Evolutionary conservation across 2,329 filamentous ascomycete species (phyloP), one percentile per base, ranked within the genome.

Genomic region (Alternaria atra): DNA sequence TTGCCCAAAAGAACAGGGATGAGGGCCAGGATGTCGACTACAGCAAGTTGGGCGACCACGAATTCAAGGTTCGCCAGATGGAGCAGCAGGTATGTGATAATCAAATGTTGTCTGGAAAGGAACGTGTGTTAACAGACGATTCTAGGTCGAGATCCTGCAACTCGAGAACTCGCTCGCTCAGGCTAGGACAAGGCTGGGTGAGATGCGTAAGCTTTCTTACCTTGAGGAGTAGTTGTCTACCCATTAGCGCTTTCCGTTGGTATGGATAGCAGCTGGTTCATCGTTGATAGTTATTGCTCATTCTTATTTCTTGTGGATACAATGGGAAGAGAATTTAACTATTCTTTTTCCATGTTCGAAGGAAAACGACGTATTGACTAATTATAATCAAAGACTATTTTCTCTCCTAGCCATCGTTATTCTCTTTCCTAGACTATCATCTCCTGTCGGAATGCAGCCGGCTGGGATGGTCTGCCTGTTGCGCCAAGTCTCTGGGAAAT

Each of bases 21-120:
- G 92, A 94, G 35, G 84, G 83, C 15, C 93, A 97, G 55, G 84
- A 87, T 52, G 89, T 96, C 23, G 95, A 99, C 79, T 99, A 98
- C 80, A 85, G 86, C 43, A 92, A 93, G 82, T 83, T 99, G 47
- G 94, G 92, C 64, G 89, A 91, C 32, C 94, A 97, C 80, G 95
- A 99, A 82, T 98, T 99, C 85, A 99, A 99, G 86, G 93, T 97
- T 52, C 87, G 91, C 72, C 94, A 99, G 83, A 99, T 99, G 95
- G 95, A 99, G 83, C 95, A 99, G 78, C 95, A 99, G 91, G 94
- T 97, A 85, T 73, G 86, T 85, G 34, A n/a, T 51, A 13, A 57
- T 29, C 39, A 29, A 37, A 29, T 27, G 15, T n/a, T 35, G n/a
- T 8, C 25, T 15, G 34, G 6, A 51, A 4, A 43, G 37, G 6